These are phyloP conservation scores for Blastomyces silverae DNA, from an alignment of 2,329 filamentous ascomycete genomes.

Conservation along the genomic window DNA sequence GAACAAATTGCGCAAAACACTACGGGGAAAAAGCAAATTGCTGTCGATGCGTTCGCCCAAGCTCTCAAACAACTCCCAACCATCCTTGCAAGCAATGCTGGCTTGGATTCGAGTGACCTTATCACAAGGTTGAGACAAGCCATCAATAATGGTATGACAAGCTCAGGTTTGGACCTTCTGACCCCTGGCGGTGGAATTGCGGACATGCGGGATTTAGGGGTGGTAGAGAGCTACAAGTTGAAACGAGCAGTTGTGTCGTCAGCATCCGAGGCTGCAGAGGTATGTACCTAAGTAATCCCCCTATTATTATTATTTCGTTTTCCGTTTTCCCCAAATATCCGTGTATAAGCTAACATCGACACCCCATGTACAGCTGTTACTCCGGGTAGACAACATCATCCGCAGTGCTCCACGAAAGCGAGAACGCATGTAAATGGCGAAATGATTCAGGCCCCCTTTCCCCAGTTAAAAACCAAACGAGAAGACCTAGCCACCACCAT, in stretches of 20 bases:
- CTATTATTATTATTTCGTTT: not conserved
- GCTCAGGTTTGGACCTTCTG: conserved; percentile 80
- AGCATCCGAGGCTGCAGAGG: conserved; percentile 92
- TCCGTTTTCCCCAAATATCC: not conserved
- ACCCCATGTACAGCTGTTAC: conserved; percentile 57
- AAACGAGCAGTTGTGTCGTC: conserved; percentile 97
- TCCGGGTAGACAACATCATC: conserved; percentile 97
- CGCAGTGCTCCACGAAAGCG: conserved; percentile 78
- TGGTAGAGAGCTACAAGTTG: conserved; percentile 97
- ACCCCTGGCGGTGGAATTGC: conserved; percentile 86
- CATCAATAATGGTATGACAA: conserved; percentile 90
- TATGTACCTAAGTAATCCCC: conserved; percentile 43
- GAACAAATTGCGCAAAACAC: conserved; percentile 89
- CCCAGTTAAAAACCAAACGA: not conserved
- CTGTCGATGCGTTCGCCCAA: conserved; percentile 80
- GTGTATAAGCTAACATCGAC: conserved; percentile 20
- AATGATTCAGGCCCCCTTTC: not conserved
- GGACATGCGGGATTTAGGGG: conserved; percentile 91
- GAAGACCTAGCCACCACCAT: not conserved
- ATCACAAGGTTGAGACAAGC: conserved; percentile 86
- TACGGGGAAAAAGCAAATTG: conserved; percentile 92
- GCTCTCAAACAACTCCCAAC: conserved; percentile 91
- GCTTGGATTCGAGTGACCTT: conserved; percentile 89
- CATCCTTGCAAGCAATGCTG: conserved; percentile 94
- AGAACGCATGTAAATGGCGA: conserved; percentile 58